Evolutionary conservation across 75 land plant species (phyloP).

Genomic region (Sequoia sempervirens): DNA sequence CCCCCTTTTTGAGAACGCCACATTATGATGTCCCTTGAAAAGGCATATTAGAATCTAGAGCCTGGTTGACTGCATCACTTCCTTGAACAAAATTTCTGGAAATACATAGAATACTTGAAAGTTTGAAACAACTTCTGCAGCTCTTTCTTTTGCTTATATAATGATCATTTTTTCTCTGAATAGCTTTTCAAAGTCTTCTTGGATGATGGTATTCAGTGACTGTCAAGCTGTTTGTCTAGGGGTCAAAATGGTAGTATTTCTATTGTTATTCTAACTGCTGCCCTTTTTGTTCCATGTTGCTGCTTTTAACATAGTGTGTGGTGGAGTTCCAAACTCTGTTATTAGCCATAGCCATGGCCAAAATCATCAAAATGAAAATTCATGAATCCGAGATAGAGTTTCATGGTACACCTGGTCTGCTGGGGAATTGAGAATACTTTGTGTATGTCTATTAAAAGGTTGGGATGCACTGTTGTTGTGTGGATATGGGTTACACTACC

Average conservation of each 20-base stretch:
- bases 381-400: background rate
- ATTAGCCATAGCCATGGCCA: too few relatives aligned
- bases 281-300: too few relatives aligned
- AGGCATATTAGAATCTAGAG: constrained; percentile 73
- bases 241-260: background rate
- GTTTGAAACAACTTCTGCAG: constrained; percentile 45
- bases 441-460: too few relatives aligned
- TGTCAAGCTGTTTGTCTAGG: constrained; percentile 50
- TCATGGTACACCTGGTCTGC: too few relatives aligned
- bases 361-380: background rate
- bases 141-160: constrained; percentile 75
- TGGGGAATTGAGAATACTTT: too few relatives aligned
- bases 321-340: too few relatives aligned
- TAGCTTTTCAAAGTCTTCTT: constrained; percentile 65
- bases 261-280: too few relatives aligned
- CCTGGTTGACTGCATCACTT: constrained; percentile 27
- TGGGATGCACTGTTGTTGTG: too few relatives aligned
- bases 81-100: constrained; percentile 46
- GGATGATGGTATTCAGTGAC: constrained; percentile 62
- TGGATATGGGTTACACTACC: too few relatives aligned
- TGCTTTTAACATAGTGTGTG: background rate
- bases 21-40: background rate
- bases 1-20: too few relatives aligned
- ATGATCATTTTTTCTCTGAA: constrained; percentile 64
- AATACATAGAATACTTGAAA: constrained; percentile 65